Base-by-base conservation (phyloP, 257 asterid genomes). In the Thymus mandschuricus region DNA sequence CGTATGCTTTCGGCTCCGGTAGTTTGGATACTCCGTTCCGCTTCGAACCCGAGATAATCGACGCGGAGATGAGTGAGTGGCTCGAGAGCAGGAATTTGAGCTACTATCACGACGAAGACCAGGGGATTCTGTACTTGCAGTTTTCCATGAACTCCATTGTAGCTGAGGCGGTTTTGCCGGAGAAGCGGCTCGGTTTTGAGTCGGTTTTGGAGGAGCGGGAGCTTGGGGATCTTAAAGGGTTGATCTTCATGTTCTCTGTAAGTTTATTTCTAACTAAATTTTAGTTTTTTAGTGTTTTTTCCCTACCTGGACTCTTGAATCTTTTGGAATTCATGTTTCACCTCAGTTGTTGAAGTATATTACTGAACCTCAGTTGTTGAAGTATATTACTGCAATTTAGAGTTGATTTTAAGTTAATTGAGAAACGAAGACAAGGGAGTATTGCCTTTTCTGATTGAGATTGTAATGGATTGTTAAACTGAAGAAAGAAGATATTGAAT, bases 211-310 rank as follows among this genome's bases (percentile, higher is more conserved):
- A 88, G 70, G 94, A 88, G 68, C 77, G 76, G 54, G 96, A 92
- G 79, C 77, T 85, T 8, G 89, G 86, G 68, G 95, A 86, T 86
- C 96, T 92, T 74, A 90, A 90, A 76, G 99, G 92, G 28, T 80
- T 84, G 89, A 88, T 92, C n/a, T 95, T 92, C 69, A 88, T 95
- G 90, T 95, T 95, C 85, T 81, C 92, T 77, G 99, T 92, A 76
- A 88, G 99, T 75, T 2, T 68, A 30, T 10, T 13, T 67, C 54
- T 51, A 3, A 40, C 15, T 60, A 38, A 3, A 10, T 10, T 28
- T 68, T 10, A 1, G 1, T 35, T 62, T 67, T 64, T 21, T 21
- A 21, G 21, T 21, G 0, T 21, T 41, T 21, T 50, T 15, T 72
- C 6, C 45, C 34, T 43, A 33, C 40, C 15, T 60, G 44, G 45